Base-by-base conservation (phyloP, 306 rosid genomes). In the Prunus salicina region DNA sequence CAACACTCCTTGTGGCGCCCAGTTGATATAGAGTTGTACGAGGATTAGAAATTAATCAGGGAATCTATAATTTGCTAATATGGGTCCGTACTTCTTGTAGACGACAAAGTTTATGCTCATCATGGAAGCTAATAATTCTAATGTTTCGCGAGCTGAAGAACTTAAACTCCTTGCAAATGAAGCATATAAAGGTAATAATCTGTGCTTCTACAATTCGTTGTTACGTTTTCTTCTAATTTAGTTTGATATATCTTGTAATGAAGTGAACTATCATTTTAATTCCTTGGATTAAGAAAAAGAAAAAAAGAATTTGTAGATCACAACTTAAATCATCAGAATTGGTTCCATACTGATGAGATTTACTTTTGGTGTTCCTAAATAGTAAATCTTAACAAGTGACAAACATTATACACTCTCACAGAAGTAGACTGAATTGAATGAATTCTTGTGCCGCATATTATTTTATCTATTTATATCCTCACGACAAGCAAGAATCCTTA, bases 81-180 rank as follows among this genome's bases (percentile, higher is more conserved):
- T 74, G 66, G 46, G 28, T 61, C 52, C 51, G 74, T 45, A 56
- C 64, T 64, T 74, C 20, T 74, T 49, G 78, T 75, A 81, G 72
- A 83, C 79, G 32, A 57, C 75, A 47, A 72, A 77, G 81, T 74
- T 69, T 74, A 81, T 69, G 79, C 83, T 77, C 49, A 45, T 50
- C 68, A 95, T 95, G 99, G 93, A 86, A 84, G 24, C 82, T 49
- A 81, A 82, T 24, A 87, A 82, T 46, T 84, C 92, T 24, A 79
- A 91, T 28, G 67, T 75, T 60, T 76, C 84, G 2, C 90, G 77
- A 67, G 97, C 97, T 24, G 99, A 95, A 84, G 92, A 92, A 85
- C 28, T 89, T 78, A 96, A 95, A 71, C 27, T 80, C 67, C 93
- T 76, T 62, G 99, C 99, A 43, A 95, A 95, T 75, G 88, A 89